phyloP scores from a whole-genome alignment of 805 yeast genomes.

The Metschnikowia henanensis region DNA sequence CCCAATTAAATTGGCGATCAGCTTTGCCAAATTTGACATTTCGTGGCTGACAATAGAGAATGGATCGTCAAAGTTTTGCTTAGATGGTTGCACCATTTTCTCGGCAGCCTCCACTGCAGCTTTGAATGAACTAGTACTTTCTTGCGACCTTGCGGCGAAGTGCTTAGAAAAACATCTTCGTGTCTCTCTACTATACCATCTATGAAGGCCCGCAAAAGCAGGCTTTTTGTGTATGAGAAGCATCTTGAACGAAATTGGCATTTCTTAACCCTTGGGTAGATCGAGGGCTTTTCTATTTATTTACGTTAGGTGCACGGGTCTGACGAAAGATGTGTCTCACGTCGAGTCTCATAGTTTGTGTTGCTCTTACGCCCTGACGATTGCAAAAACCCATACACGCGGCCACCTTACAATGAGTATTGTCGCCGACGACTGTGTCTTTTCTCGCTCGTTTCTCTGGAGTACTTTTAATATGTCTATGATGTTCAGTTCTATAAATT shows the following conservation, averaged over 20 bases:
- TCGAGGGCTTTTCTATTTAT: background rate
- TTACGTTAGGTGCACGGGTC: constrained; percentile 3
- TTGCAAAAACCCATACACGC: no score
- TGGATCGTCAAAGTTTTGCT: constrained; percentile 67
- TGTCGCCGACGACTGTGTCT: no score
- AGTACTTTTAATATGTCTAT: no score
- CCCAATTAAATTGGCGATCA: constrained; percentile 84
- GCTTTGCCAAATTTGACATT: constrained; percentile 85
- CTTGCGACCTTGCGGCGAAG: background rate
- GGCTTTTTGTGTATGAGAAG: constrained; percentile 10
- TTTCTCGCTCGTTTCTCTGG: no score
- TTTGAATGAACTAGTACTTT: constrained; percentile 24
- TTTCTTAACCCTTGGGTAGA: background rate
- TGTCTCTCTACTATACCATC: constrained; percentile 1
- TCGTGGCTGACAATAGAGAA: constrained; percentile 88
- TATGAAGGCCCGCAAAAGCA: constrained; percentile 7
- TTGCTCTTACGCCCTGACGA: no score
- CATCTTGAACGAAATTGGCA: background rate
- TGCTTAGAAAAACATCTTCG: constrained; percentile 7
- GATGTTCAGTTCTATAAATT: background rate
- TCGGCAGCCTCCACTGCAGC: constrained; percentile 75
- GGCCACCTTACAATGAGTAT: no score
- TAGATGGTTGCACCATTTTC: constrained; percentile 56
- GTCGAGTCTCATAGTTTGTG: background rate
- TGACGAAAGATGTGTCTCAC: background rate